Base-by-base conservation (phyloP, 2,329 filamentous ascomycete species). In the Aspergillus sp. region DNA sequence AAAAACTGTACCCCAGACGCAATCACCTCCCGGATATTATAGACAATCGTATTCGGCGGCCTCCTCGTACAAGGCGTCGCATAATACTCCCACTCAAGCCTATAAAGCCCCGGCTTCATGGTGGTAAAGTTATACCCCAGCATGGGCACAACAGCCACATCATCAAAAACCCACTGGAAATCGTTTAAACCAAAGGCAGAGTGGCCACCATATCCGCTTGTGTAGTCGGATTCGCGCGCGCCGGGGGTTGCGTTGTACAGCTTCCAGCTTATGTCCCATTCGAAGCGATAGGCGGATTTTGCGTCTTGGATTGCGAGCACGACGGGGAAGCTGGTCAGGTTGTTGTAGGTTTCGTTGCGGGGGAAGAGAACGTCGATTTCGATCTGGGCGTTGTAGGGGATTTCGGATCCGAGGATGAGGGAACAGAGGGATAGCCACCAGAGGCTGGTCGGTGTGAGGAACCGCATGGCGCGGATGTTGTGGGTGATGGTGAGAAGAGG, bases 361-460 rank as follows among this genome's bases (percentile, higher is more conserved):
- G 55, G 55, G 39, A 53, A 53, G 49, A 57, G 35, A 1, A 57
- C 27, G 15, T 57, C 55, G 43, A 57, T 17, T 27, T 57, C 55
- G 43, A 57, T 41, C 33, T 40, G 37, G 15, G 39, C 31, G 35
- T 47, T 25, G 47, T 44, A 51, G 37, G 53, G 14, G 35, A 50
- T 15, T 19, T 35, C 43, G 11, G 46, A 6, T 4, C 23, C 17
- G 12, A 7, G 8, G 6, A 21, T 9, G 6, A 21, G 17, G n/a
- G 40, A 43, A 17, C 17, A 43, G 6, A 43, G 15, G 40, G 6
- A 5, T 17, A 43, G 19, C n/a, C 35, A 37, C n/a, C 35, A 37
- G 35, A 37, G 2, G 35, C 35, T n/a, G 15, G 35, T 37, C 5
- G 12, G 14, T 15, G 35, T 6, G 6, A 37, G 35, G 6, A 37